A percentile compares a stretch with the other conserved stretches of the same genome.
Evolutionary conservation across 495 filamentous ascomycete species (phyloP).

Genomic region (Parathielavia appendiculata): DNA sequence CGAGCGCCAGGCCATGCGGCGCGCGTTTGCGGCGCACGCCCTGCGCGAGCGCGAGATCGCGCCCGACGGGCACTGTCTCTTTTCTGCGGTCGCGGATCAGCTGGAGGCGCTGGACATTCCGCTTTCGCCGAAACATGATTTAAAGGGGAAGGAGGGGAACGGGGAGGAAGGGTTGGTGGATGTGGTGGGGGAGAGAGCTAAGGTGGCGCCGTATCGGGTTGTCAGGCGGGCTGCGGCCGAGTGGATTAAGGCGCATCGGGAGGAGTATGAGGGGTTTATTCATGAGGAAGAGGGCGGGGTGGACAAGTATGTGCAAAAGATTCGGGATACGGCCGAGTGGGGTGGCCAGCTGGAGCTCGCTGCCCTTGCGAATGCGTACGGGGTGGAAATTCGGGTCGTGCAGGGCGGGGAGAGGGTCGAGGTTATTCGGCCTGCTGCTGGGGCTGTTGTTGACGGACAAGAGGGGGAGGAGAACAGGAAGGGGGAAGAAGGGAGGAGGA

Average conservation of each 20-base stretch:
- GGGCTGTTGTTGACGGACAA: conserved; percentile 17
- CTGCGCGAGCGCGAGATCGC: conserved; percentile 73
- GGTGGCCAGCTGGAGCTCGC: conserved; percentile 86
- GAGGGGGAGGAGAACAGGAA: conserved; percentile 24
- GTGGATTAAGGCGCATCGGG: conserved; percentile 49
- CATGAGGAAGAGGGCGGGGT: conserved; percentile 66
- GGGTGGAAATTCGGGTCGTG: conserved; percentile 76
- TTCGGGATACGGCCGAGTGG: conserved; percentile 91
- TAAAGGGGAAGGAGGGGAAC: neutral
- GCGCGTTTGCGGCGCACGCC: conserved; percentile 53
- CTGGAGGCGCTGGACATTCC: conserved; percentile 45
- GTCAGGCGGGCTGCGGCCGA: conserved; percentile 54
- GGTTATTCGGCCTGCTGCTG: conserved; percentile 55
- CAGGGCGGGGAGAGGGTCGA: conserved; percentile 80
- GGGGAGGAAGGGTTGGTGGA: too few relatives aligned
- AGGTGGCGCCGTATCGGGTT: conserved; percentile 43
- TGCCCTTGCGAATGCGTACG: conserved; percentile 78
- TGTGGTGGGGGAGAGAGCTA: conserved; percentile 15
- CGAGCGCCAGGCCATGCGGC: conserved; percentile 66
- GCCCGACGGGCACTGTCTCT: conserved; percentile 95
- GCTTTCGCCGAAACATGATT: conserved; percentile 9
- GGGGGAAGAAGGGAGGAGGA: conserved; percentile 31
- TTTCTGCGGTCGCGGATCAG: conserved; percentile 86
- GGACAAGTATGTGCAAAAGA: conserved; percentile 64
- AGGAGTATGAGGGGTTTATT: conserved; percentile 59